Base-by-base conservation (phyloP, 2,329 filamentous ascomycete genomes). In the Pseudovirgaria hyperparasitica region DNA sequence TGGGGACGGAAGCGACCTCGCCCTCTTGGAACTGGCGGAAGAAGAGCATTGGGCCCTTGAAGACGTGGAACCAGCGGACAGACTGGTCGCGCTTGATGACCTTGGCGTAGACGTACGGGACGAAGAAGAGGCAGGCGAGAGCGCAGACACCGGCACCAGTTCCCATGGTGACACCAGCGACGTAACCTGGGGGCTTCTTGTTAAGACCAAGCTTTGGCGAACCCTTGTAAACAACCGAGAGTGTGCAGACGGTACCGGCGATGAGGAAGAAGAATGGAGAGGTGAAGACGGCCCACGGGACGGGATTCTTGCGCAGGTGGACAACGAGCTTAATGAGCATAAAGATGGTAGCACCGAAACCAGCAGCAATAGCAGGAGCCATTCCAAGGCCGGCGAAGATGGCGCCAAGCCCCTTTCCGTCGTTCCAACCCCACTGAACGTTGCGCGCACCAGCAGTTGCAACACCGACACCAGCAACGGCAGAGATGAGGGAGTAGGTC, bases 221-320 rank as follows among this genome's bases (percentile, higher is more conserved):
- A 17, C 79, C 79, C 65, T 85, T 84, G 67, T 82, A 84, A 40
- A 85, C 78, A 41, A 86, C 73, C 22, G 76, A 82, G 5, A 86
- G 63, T 0, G 78, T 79, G 57, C 77, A 82, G 43, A 85, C 57
- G 32, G 76, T 81, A 29, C 65, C 76, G 30, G 79, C 76, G 32
- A 85, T 69, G 30, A 84, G 70, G 65, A 85, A 85, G 60, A 76
- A 85, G 57, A 79, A 71, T 7, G 79, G 80, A 2, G 76, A 74
- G 27, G 68, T 76, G 57, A 65, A 82, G 29, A 85, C 68, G 15
- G 78, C 77, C 76, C 76, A 82, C 5, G 63, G 67, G 3, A 81
- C 63, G 5, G 79, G 77, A 52, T 81, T 73, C 54, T 66, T 73
- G 50, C 79, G 76, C 35, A 77, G 51, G 47, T 80, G 77, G 4